Percentiles rank a stretch among this genome's conserved stretches.
Conservation (phyloP, 768 basidiomycete genomes). For the Pholiota microspora region DNA sequence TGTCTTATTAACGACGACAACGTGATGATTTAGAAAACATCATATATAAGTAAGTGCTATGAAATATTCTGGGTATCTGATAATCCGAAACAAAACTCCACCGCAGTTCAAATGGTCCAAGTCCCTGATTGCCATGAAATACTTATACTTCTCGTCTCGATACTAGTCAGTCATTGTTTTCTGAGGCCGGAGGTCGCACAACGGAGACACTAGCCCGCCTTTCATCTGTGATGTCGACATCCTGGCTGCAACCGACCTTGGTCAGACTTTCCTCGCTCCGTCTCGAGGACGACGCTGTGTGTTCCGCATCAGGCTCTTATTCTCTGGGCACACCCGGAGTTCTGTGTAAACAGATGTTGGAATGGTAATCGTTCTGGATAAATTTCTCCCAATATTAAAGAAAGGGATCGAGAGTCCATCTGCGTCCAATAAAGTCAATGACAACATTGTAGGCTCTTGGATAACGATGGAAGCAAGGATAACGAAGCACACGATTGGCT, state of each 20-base stretch:
- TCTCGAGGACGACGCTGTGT: background rate
- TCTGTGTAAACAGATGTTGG: slow-evolving; percentile 34
- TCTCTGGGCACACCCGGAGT: slow-evolving; percentile 12
- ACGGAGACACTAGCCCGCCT: background rate
- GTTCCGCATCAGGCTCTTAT: slow-evolving; percentile 9
- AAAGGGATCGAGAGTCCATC: slow-evolving; percentile 72
- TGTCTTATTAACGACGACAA: slow-evolving; percentile 7
- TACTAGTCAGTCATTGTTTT: background rate
- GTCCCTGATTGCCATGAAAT: background rate
- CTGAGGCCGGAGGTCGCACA: background rate
- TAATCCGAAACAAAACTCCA: background rate
- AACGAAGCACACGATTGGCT: slow-evolving; percentile 85
- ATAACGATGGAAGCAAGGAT: slow-evolving; percentile 85
- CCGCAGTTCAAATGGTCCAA: background rate
- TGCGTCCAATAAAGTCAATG: too few species aligned
- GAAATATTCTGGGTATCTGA: background rate
- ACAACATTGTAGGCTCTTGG: slow-evolving; percentile 46
- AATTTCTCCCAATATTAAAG: slow-evolving; percentile 53
- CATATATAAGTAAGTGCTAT: background rate
- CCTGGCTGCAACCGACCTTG: background rate
- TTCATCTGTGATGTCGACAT: background rate
- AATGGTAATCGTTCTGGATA: slow-evolving; percentile 45
- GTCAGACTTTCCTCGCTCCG: background rate
- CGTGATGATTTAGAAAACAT: background rate
- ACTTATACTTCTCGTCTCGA: background rate